phyloP scores from a whole-genome alignment of 169 alveolate species.

The Babesia ovis region DNA sequence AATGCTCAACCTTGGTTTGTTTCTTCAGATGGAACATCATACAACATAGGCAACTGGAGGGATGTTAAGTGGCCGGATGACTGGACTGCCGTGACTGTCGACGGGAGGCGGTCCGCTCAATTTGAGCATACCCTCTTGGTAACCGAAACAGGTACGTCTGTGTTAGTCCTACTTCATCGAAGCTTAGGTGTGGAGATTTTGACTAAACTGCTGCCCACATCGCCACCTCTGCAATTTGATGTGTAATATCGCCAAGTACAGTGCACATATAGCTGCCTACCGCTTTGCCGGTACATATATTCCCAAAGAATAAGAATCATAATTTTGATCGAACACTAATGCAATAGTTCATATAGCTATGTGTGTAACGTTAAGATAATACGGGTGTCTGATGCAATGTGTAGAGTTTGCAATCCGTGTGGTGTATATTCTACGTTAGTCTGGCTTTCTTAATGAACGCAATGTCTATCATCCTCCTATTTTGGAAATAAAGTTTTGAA shows the following conservation, averaged over 20 bases:
- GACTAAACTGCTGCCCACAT: conserved; percentile 87
- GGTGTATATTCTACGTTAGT: too few species aligned
- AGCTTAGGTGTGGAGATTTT: conserved; percentile 58
- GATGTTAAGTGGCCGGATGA: conserved; percentile 97
- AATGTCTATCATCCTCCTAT: too few species aligned
- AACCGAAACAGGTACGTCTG: conserved; percentile 84
- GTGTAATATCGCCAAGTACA: not conserved
- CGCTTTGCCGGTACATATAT: too few species aligned
- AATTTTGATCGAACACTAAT: too few species aligned
- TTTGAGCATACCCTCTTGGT: conserved; percentile 97
- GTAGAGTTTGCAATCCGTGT: too few species aligned
- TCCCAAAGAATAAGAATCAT: too few species aligned
- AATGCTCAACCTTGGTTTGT: conserved; percentile 90
- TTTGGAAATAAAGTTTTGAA: too few species aligned
- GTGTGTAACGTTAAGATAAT: not conserved
- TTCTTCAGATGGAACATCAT: not conserved
- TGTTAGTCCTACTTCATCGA: not conserved
- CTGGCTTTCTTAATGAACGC: too few species aligned
- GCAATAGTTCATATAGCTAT: not conserved
- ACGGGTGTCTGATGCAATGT: not conserved
- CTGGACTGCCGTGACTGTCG: conserved; percentile 97
- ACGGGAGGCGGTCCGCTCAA: conserved; percentile 94
- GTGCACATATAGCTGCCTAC: not conserved
- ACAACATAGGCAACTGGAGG: conserved; percentile 84
- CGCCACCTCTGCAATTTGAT: conserved; percentile 90